Evolutionary conservation across 2,329 filamentous ascomycete species (phyloP).

Genomic region (Pseudogymnoascus sp.): DNA sequence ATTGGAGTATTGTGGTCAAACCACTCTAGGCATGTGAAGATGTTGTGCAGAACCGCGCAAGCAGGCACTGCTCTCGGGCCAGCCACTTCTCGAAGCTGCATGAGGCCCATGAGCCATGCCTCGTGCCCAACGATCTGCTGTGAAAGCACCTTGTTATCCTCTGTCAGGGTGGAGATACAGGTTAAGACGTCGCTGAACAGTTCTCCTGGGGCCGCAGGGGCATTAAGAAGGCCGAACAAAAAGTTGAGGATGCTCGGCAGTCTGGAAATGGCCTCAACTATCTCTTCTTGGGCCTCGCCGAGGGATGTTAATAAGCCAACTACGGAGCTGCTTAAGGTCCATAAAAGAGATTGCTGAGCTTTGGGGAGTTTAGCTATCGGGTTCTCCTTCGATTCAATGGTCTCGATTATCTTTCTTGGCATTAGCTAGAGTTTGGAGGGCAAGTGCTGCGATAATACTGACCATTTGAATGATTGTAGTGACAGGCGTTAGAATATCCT

Average conservation of each 20-base stretch:
- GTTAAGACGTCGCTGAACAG: conserved; percentile 39
- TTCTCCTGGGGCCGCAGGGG: conserved; percentile 32
- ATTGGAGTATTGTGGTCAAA: conserved; percentile 42
- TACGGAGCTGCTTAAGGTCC: conserved; percentile 46
- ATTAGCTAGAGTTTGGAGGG: conserved; percentile 12
- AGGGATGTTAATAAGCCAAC: conserved; percentile 45
- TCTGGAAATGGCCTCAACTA: conserved; percentile 44
- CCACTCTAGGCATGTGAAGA: conserved; percentile 47
- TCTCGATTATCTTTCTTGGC: conserved; percentile 24
- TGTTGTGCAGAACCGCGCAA: conserved; percentile 54
- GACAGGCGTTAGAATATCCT: conserved; percentile 53
- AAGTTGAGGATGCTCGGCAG: conserved; percentile 43
- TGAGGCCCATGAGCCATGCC: conserved; percentile 42
- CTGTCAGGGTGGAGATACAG: conserved; percentile 49
- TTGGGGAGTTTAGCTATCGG: conserved; percentile 42
- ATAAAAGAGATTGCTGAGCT: conserved; percentile 44
- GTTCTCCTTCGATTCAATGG: conserved; percentile 28
- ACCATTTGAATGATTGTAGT: conserved; percentile 47
- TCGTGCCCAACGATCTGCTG: conserved; percentile 45
- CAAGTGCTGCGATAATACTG: conserved; percentile 23
- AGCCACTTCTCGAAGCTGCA: conserved; percentile 39
- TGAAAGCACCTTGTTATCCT: conserved; percentile 48
- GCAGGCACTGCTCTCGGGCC: conserved; percentile 45
- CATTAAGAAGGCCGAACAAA: conserved; percentile 44
- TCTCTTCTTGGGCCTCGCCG: conserved; percentile 51